Evolutionary conservation across 176 grass and related monocot genomes (phyloP).

Genomic region (maize (Zea mays)): DNA sequence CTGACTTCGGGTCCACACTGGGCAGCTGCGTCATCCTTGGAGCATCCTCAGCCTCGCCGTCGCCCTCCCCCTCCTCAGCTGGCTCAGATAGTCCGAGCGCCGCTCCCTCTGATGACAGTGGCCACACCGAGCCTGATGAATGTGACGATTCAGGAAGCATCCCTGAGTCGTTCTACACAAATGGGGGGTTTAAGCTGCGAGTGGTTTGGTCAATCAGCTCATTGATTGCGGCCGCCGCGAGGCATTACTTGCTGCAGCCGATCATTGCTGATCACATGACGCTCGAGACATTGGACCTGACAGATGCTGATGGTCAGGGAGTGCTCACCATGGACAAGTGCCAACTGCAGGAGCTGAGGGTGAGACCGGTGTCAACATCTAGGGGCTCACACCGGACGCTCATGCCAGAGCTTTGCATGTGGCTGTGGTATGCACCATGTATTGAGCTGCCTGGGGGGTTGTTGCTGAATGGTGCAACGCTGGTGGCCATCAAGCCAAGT

Average conservation of each 20-base stretch:
- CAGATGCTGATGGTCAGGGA: constrained; percentile 78
- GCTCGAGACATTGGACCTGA: constrained; percentile 73
- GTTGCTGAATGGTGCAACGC: constrained; percentile 77
- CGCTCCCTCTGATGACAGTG: constrained; percentile 23
- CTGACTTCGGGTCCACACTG: constrained; percentile 81
- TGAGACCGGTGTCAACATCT: constrained; percentile 57
- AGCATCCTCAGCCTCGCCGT: constrained; percentile 49
- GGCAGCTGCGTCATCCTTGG: constrained; percentile 78
- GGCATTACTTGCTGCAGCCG: constrained; percentile 80
- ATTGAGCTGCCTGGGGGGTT: constrained; percentile 70
- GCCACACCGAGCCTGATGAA: constrained; percentile 35
- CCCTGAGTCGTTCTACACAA: constrained; percentile 72
- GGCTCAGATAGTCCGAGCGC: background rate
- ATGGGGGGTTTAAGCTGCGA: constrained; percentile 67
- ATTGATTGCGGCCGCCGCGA: constrained; percentile 67
- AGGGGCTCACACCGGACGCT: constrained; percentile 67
- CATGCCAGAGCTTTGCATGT: constrained; percentile 84
- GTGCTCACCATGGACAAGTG: constrained; percentile 75
- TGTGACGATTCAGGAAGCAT: constrained; percentile 65
- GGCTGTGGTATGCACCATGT: constrained; percentile 70
- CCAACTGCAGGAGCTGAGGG: constrained; percentile 66
- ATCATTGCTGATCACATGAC: constrained; percentile 68
- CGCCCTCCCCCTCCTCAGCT: constrained; percentile 31
- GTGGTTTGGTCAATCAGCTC: constrained; percentile 95
- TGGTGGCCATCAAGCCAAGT: constrained; percentile 79